Base-by-base conservation (phyloP, 768 basidiomycete genomes). In the Leucocoprinus sp. region DNA sequence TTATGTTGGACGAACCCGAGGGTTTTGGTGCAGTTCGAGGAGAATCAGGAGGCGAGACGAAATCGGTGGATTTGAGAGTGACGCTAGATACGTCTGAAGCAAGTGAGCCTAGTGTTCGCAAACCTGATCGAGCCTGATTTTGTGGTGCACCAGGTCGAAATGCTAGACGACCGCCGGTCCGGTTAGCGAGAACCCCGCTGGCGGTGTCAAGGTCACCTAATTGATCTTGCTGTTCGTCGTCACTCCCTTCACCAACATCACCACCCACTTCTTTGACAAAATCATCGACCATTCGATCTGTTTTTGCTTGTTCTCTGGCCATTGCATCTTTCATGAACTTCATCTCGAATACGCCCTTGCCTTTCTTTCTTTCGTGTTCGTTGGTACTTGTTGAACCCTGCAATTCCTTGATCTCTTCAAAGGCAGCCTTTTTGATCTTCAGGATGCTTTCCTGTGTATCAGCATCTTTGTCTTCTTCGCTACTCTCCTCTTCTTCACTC, bases 301-400 rank as follows among this genome's bases (percentile, higher is more conserved):
- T 78, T 43, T 71, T 69, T 7, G 60, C 67, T 54, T 74, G 65
- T 45, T 82, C 75, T 52, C 89, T 71, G 4, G 76, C 77, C 68
- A 85, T 81, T 0, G 91, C 93, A 37, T 93, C 84, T 61, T 86
- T 84, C 95, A 99, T 99, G 64, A 98, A 99, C 66, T 96, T 97
- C 96, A 98, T 97, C 52, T 79, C 75, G 60, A 96, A 86, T 8
- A 97, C 74, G 50, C 86, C 78, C 64, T 84, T 86, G 39, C 69
- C 64, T 54, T 75, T 76, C 56, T 66, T 64, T 17, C 17, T 43
- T 27, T 60, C 66, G 18, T 33, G 54, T 22, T 54, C 49, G 21
- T 53, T 45, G 5, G 48, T 51, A 14, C 42, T 44, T 9, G 60
- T 61, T 8, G 62, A 70, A 8, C 59, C 57, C 17, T 76, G 70